Conservation (phyloP, 1,284 basidiomycete genomes). For the Termitomyces sp. region DNA sequence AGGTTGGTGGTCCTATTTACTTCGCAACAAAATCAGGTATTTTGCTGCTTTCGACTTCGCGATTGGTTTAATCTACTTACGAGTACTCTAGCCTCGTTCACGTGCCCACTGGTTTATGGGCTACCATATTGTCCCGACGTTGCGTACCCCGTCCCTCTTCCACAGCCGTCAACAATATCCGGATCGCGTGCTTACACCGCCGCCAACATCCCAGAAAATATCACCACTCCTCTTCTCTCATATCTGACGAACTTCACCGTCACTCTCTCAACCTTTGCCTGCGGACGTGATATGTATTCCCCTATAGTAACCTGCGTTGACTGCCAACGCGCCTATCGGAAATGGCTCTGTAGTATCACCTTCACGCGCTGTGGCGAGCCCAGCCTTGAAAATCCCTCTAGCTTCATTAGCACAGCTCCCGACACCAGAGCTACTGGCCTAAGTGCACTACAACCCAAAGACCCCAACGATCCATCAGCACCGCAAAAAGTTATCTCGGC, state of each 20-base stretch:
- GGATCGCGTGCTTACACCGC: conserved; percentile 44
- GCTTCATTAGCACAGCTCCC: conserved; percentile 25
- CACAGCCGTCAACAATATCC: conserved; percentile 30
- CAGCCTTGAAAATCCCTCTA: conserved; percentile 26
- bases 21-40: conserved; percentile 67
- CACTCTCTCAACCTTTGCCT: conserved; percentile 66
- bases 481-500: conserved; percentile 38
- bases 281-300: conserved; percentile 79
- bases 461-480: conserved; percentile 16
- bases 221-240: conserved; percentile 47
- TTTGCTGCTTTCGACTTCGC: conserved; percentile 18
- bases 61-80: conserved; percentile 2
- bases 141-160: conserved; percentile 67
- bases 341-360: conserved; percentile 73
- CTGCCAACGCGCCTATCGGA: conserved; percentile 70
- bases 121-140: conserved; percentile 72
- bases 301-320: conserved; percentile 73
- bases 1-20: conserved; percentile 57
- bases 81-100: conserved; percentile 49
- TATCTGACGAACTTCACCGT: conserved; percentile 72
- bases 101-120: conserved; percentile 67
- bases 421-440: conserved; percentile 24
- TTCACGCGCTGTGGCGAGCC: conserved; percentile 69
- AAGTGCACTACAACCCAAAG: conserved; percentile 20
- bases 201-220: conserved; percentile 43